A percentile compares a stretch with the other conserved stretches of the same genome.
Evolutionary conservation across 2,329 filamentous ascomycete species (phyloP).

Genomic region (Talaromyces sp.): DNA sequence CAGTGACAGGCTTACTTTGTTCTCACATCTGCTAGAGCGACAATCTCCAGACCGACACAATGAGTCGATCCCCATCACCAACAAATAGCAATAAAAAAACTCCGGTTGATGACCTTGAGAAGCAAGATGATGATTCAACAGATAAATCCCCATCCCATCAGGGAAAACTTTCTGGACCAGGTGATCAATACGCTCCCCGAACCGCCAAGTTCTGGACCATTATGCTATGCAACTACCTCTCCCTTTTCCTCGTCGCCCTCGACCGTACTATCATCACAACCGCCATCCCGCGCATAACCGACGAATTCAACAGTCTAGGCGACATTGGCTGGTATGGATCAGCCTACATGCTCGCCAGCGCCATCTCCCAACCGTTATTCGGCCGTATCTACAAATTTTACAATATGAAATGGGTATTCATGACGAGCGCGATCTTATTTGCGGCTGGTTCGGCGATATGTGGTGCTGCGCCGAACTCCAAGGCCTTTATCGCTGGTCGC

Average conservation of each 20-base stretch:
- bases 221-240: conserved; percentile 23
- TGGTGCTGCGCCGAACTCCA: conserved; percentile 28
- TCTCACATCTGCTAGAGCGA: neutral
- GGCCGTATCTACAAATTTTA: conserved; percentile 12
- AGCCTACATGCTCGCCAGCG: conserved; percentile 18
- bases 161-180: neutral
- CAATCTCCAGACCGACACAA: neutral
- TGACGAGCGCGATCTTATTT: neutral
- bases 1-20: neutral
- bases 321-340: conserved; percentile 31
- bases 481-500: conserved; percentile 33
- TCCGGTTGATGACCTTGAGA: neutral
- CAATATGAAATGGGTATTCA: conserved; percentile 5
- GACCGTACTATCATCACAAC: conserved; percentile 32
- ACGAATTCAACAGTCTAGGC: conserved; percentile 28
- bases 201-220: conserved; percentile 27
- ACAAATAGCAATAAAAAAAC: neutral
- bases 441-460: conserved; percentile 26
- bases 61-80: neutral
- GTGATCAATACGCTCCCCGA: conserved; percentile 21
- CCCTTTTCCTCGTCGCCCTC: conserved; percentile 31
- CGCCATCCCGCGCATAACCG: conserved; percentile 28
- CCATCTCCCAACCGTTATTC: conserved; percentile 5
- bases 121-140: neutral
- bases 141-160: neutral